A percentile compares a stretch with the other conserved stretches of the same genome.
phyloP scores from a whole-genome alignment of 305 asterid genomes.

The Fraxinus platypoda region DNA sequence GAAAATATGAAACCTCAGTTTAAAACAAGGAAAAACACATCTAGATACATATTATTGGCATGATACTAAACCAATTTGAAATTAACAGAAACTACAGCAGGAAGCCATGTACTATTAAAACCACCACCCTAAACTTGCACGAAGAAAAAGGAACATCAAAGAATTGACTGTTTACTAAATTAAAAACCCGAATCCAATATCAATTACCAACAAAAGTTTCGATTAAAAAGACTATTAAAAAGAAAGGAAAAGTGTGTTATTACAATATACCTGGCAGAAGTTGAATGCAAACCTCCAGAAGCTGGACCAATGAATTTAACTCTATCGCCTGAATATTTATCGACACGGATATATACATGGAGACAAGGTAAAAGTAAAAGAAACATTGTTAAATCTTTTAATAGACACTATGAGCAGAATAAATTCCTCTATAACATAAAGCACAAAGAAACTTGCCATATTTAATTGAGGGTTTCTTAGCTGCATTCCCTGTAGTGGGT shows the following conservation, averaged over 20 bases:
- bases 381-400: background rate
- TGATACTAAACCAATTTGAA: background rate
- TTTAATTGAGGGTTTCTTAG: slow-evolving; percentile 53
- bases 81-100: background rate
- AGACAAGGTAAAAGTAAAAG: slow-evolving; percentile 3
- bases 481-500: slow-evolving; percentile 39
- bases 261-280: slow-evolving; percentile 52
- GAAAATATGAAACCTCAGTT: background rate
- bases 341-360: slow-evolving; percentile 12
- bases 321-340: slow-evolving; percentile 60
- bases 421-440: slow-evolving; percentile 16
- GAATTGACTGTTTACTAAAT: background rate
- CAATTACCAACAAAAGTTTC: background rate
- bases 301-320: slow-evolving; percentile 74
- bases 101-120: background rate
- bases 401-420: background rate
- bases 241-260: background rate
- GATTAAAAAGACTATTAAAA: background rate
- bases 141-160: background rate
- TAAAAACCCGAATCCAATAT: background rate
- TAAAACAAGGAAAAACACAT: background rate
- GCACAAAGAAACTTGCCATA: slow-evolving; percentile 39
- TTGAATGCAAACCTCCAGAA: slow-evolving; percentile 51
- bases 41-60: background rate
- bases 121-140: background rate